Evolutionary conservation across 192 early-diverging fungal species (phyloP).

Genomic region (Rhizoclosmatium globosum): DNA sequence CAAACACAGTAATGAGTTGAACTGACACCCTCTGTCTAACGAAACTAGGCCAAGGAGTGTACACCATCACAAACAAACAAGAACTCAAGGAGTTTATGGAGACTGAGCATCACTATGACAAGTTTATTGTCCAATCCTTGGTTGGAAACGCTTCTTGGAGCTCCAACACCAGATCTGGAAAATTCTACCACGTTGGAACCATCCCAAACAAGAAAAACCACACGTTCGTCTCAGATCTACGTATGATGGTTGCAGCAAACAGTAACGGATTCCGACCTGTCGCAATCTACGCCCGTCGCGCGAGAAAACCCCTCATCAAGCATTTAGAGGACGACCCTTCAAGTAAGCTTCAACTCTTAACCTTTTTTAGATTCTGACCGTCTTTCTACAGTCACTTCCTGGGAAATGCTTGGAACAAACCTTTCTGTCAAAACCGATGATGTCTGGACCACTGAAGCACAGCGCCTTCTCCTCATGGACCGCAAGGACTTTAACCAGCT

Average conservation of each 20-base stretch:
- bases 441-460: slow-evolving; percentile 81
- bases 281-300: slow-evolving; percentile 81
- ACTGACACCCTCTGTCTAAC: not conserved
- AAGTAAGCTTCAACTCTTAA: slow-evolving; percentile 44
- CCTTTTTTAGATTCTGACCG: not conserved
- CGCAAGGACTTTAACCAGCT: slow-evolving; percentile 90
- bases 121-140: slow-evolving; percentile 89
- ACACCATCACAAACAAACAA: slow-evolving; percentile 83
- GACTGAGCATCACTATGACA: slow-evolving; percentile 85
- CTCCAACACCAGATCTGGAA: slow-evolving; percentile 74
- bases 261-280: slow-evolving; percentile 81
- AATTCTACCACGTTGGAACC: slow-evolving; percentile 90
- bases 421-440: slow-evolving; percentile 56
- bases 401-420: slow-evolving; percentile 60
- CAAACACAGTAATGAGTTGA: no score
- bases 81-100: slow-evolving; percentile 81
- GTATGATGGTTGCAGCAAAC: slow-evolving; percentile 88
- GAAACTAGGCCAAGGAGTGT: slow-evolving; percentile 76
- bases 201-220: slow-evolving; percentile 91
- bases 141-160: slow-evolving; percentile 91
- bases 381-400: slow-evolving; percentile 65
- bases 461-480: slow-evolving; percentile 84
- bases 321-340: slow-evolving; percentile 62
- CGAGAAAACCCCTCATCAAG: slow-evolving; percentile 72
- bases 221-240: slow-evolving; percentile 82